Conservation (phyloP, 257 asterid genomes). For the Ballota nigra region DNA sequence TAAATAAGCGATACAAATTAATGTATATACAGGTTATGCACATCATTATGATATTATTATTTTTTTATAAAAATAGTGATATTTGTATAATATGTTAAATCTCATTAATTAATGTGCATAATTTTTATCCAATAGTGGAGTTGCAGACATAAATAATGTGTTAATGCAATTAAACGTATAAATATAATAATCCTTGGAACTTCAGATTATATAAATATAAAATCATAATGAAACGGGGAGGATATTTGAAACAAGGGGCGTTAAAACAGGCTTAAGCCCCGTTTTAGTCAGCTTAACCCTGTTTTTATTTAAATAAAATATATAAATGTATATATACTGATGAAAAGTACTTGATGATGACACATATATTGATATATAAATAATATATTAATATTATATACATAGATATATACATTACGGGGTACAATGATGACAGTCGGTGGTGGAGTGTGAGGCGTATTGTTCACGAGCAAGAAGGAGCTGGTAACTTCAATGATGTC, state of each 20-base stretch:
- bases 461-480: constrained; percentile 40
- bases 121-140: background rate
- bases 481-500: constrained; percentile 39
- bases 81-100: no score
- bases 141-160: background rate
- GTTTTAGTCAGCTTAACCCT: constrained; percentile 3
- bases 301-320: background rate
- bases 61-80: no score
- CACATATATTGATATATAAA: constrained; percentile 1
- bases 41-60: no score
- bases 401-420: constrained; percentile 13
- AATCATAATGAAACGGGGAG: background rate
- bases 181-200: background rate
- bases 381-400: background rate
- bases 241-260: background rate
- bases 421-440: constrained; percentile 56
- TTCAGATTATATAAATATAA: no score
- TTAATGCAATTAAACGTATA: background rate
- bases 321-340: background rate
- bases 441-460: constrained; percentile 57
- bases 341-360: constrained; percentile 30
- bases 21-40: background rate
- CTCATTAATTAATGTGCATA: no score
- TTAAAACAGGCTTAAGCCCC: constrained; percentile 14
- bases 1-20: no score